These are phyloP conservation scores for Didymella lethalis DNA, from an alignment of 2,329 filamentous ascomycete species.

Conservation along the genomic window DNA sequence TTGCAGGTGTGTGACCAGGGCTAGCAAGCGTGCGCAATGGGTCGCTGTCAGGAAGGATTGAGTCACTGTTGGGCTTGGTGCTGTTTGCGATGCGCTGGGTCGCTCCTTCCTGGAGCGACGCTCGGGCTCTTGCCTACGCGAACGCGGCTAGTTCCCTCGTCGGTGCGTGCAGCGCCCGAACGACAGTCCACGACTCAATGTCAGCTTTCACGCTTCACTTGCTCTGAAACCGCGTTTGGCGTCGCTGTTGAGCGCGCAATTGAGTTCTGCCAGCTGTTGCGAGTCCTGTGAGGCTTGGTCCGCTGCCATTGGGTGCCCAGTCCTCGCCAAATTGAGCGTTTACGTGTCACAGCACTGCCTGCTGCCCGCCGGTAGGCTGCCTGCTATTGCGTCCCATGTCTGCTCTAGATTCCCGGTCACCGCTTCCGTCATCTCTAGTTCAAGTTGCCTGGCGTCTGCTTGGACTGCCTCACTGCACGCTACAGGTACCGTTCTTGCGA, in stretches of 20 bases:
- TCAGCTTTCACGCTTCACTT: conserved; percentile 20
- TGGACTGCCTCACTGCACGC: conserved; percentile 21
- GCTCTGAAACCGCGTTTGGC: conserved; percentile 26
- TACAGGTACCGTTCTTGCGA: conserved; percentile 20
- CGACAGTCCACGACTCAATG: conserved; percentile 19
- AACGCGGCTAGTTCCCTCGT: conserved; percentile 16
- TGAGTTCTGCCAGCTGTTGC: conserved; percentile 19
- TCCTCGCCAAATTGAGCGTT: conserved; percentile 13
- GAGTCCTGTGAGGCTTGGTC: conserved; percentile 22
- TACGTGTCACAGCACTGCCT: conserved; percentile 33
- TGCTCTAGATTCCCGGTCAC: conserved; percentile 27
- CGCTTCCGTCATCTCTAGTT: conserved; percentile 32
- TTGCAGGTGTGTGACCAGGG: conserved; percentile 28
- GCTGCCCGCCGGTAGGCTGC: conserved; percentile 25
- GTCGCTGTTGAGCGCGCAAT: conserved; percentile 29
- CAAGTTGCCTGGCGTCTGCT: conserved; percentile 12
- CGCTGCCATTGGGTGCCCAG: conserved; percentile 34
- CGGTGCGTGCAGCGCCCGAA: conserved; percentile 20
- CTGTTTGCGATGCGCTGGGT: conserved; percentile 26
- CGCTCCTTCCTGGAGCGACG: conserved; percentile 25
- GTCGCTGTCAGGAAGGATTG: conserved; percentile 34
- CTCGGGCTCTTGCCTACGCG: conserved; percentile 25
- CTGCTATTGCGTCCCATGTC: conserved; percentile 19
- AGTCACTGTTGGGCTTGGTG: conserved; percentile 35
- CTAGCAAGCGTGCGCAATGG: conserved; percentile 30